Evolutionary conservation across 345 rosid genomes (phyloP).

Genomic region (Hypericum perforatum): DNA sequence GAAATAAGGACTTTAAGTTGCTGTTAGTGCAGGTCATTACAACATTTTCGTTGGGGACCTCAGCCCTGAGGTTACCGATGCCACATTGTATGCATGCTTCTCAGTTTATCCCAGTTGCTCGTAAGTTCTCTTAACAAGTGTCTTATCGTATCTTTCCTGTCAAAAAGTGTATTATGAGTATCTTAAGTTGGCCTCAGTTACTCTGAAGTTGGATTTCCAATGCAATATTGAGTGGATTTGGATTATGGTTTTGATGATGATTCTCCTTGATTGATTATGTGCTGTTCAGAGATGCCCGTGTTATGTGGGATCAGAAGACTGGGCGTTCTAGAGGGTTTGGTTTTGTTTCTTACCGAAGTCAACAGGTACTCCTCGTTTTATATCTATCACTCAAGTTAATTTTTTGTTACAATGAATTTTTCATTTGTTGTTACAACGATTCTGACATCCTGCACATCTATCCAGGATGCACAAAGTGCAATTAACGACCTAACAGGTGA

Average conservation of each 20-base stretch:
- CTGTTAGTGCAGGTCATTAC: slow-evolving; percentile 46
- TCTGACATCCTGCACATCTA: slow-evolving; percentile 2
- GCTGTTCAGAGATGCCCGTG: slow-evolving; percentile 68
- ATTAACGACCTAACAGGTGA: slow-evolving; percentile 89
- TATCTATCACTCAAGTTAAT: not conserved
- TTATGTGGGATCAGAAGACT: slow-evolving; percentile 99
- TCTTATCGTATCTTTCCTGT: too few species aligned
- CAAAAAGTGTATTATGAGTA: too few species aligned
- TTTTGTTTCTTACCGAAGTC: slow-evolving; percentile 90
- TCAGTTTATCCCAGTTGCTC: slow-evolving; percentile 86
- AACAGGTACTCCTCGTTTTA: slow-evolving; percentile 40
- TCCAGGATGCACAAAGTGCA: slow-evolving; percentile 95
- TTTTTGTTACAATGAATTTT: slow-evolving; percentile 1
- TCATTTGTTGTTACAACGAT: slow-evolving; percentile 1
- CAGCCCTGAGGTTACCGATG: slow-evolving; percentile 97
- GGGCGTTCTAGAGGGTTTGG: slow-evolving; percentile 99
- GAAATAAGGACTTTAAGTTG: not conserved
- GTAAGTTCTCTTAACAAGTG: slow-evolving; percentile 38
- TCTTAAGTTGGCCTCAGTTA: too few species aligned
- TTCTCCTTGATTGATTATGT: slow-evolving; percentile 3
- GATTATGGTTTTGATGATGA: too few species aligned
- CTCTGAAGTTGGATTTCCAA: too few species aligned
- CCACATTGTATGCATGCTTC: slow-evolving; percentile 82
- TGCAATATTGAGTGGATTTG: too few species aligned
- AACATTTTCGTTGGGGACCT: slow-evolving; percentile 99